These are phyloP conservation scores for Coprinopsis marcescibilis DNA, from an alignment of 768 basidiomycete genomes.

Conservation along the genomic window DNA sequence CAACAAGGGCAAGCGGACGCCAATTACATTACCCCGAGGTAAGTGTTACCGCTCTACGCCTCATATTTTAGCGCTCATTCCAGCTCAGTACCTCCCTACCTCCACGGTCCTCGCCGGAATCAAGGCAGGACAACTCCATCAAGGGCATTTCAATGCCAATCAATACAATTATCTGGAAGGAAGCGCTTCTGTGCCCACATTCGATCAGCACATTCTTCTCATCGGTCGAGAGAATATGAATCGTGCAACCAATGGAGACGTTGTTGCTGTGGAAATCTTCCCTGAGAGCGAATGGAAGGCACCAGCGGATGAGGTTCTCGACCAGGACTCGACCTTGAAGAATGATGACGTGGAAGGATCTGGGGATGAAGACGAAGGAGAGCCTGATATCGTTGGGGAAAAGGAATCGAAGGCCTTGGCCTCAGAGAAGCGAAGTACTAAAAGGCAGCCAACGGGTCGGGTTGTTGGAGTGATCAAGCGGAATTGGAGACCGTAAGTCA, in stretches of 20 bases:
- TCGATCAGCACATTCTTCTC: slow-evolving; percentile 74
- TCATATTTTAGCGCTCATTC: neutral
- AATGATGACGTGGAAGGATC: slow-evolving; percentile 85
- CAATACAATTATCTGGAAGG: slow-evolving; percentile 98
- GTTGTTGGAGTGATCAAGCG: slow-evolving; percentile 91
- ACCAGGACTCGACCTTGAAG: slow-evolving; percentile 81
- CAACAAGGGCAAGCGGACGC: slow-evolving; percentile 50
- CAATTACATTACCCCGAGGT: slow-evolving; percentile 75
- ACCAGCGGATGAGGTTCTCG: slow-evolving; percentile 87
- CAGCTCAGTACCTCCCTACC: slow-evolving; percentile 69
- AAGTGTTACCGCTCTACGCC: slow-evolving; percentile 13
- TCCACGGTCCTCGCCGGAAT: slow-evolving; percentile 73
- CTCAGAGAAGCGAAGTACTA: slow-evolving; percentile 36
- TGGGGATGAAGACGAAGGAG: slow-evolving; percentile 45
- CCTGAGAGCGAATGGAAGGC: slow-evolving; percentile 88
- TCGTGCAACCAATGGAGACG: slow-evolving; percentile 87
- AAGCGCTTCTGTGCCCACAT: slow-evolving; percentile 67
- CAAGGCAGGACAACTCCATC: slow-evolving; percentile 77
- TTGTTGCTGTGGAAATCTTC: slow-evolving; percentile 88
- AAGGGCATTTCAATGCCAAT: slow-evolving; percentile 94
- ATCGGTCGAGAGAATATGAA: slow-evolving; percentile 94
- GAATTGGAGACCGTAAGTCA: slow-evolving; percentile 86
- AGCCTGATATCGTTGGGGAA: slow-evolving; percentile 32
- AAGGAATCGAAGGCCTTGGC: slow-evolving; percentile 37
- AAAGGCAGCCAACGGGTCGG: slow-evolving; percentile 86